phyloP scores from a whole-genome alignment of 306 rosid species.

The Glycyrrhiza uralensis region DNA sequence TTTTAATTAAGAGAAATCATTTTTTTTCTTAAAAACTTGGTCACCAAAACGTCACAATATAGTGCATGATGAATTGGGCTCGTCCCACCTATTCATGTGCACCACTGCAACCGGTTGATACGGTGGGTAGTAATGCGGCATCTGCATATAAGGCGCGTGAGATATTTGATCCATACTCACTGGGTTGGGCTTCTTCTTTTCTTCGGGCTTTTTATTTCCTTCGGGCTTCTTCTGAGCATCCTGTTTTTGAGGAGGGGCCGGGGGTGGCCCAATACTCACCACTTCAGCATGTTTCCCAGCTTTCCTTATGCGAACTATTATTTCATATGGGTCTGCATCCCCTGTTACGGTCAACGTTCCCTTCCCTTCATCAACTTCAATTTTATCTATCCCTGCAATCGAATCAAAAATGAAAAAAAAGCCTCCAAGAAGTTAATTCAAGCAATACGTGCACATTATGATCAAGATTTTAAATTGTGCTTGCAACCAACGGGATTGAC shows the following conservation, averaged over 20 bases:
- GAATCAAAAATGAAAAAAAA: background rate
- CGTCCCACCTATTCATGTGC: slow-evolving; percentile 23
- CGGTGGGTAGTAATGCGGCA: slow-evolving; percentile 22
- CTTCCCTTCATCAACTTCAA: slow-evolving; percentile 58
- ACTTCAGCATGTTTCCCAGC: slow-evolving; percentile 47
- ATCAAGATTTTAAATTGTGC: too few relatives aligned
- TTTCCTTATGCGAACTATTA: slow-evolving; percentile 48
- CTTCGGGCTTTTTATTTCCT: slow-evolving; percentile 26
- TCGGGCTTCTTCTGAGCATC: slow-evolving; percentile 31
- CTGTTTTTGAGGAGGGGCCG: slow-evolving; percentile 35
- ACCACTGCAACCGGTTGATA: slow-evolving; percentile 1
- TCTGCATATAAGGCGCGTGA: background rate
- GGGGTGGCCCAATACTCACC: slow-evolving; percentile 62
- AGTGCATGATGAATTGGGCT: slow-evolving; percentile 46
- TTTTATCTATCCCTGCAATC: slow-evolving; percentile 59
- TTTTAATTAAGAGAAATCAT: too few relatives aligned
- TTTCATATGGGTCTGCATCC: slow-evolving; percentile 62
- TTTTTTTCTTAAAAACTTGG: too few relatives aligned
- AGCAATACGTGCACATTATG: too few relatives aligned
- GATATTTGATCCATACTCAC: background rate
- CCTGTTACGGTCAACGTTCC: slow-evolving; percentile 62
- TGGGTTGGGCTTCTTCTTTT: slow-evolving; percentile 24
- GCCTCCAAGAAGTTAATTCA: background rate
- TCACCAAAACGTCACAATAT: slow-evolving; percentile 29
- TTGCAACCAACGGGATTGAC: too few relatives aligned